Conservation (phyloP, 2,329 filamentous ascomycete genomes). For the Drechslera avenae region DNA sequence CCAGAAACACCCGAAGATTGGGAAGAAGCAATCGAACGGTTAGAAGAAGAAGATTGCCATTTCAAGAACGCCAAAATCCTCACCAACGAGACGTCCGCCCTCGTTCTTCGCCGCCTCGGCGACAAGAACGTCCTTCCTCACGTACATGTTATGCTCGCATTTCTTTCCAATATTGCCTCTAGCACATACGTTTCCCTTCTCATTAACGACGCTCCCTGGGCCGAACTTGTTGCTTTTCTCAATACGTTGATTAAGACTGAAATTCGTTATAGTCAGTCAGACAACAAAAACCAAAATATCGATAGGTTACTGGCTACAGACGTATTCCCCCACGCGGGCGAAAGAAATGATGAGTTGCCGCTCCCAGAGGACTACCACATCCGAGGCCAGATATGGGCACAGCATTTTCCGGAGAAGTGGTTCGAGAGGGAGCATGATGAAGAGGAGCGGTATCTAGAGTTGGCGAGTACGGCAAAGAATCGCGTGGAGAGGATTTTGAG, state of each 20-base stretch:
- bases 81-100: slow-evolving; percentile 51
- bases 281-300: slow-evolving; percentile 32
- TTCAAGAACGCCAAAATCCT: slow-evolving; percentile 50
- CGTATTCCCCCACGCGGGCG: slow-evolving; percentile 55
- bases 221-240: slow-evolving; percentile 56
- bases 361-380: slow-evolving; percentile 73
- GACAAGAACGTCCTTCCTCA: slow-evolving; percentile 67
- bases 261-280: slow-evolving; percentile 20
- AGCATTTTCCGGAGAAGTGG: slow-evolving; percentile 65
- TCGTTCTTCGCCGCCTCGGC: slow-evolving; percentile 59
- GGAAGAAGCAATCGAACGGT: slow-evolving; percentile 5
- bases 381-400: slow-evolving; percentile 65
- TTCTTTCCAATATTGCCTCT: slow-evolving; percentile 56
- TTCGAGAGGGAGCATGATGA: slow-evolving; percentile 68
- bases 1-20: no score
- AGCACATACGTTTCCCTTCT: slow-evolving; percentile 40
- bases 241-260: slow-evolving; percentile 56
- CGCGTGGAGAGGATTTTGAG: slow-evolving; percentile 65
- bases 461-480: slow-evolving; percentile 62
- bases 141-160: slow-evolving; percentile 66
- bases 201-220: slow-evolving; percentile 58
- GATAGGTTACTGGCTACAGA: slow-evolving; percentile 33
- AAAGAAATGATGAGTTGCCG: slow-evolving; percentile 54
- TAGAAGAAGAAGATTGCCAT: slow-evolving; percentile 23
- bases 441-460: slow-evolving; percentile 69